Evolutionary conservation across 176 grass and related monocot species (phyloP), one percentile per base, ranked within the genome.

Genomic region (Hordeum marinum): DNA sequence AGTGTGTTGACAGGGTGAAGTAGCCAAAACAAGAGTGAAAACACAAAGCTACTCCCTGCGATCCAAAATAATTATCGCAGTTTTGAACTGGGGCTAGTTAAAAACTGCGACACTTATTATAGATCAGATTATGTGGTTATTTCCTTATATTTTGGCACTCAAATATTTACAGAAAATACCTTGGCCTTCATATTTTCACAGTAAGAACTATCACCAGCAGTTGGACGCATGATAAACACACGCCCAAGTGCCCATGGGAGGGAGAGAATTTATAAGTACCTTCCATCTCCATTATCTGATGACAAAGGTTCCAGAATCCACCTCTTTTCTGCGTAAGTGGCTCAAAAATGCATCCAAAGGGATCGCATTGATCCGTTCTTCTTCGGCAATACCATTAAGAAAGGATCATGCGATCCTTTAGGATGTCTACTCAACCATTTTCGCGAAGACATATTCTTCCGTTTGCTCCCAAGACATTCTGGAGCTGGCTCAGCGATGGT

Each of bases 381-480:
- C 59, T 26, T 75, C 10, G 7, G 45, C 3, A 1, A 5, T 27
- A n/a, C 26, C 12, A 36, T 25, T 23, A 36, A 74, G 37, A 58
- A 80, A 58, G 78, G 74, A 90, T 90, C 88, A 75, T 86, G 84
- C 57, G 35, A 86, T 90, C 66, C 65, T 90, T 90, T 83, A 72
- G 88, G 84, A 90, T 79, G 36, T 35, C 45, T 90, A 80, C 84
- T 62, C 50, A 59, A 46, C 42, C 61, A 77, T 79, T 85, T 14
- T 63, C 2, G 17, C 21, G 11, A 15, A 48, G 26, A 67, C 27
- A 20, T 41, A 6, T 64, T 75, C 69, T 27, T 41, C 11, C 1
- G 11, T 21, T 62, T 62, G 21, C 29, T 63, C 32, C 69, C 17
- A 71, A 15, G 31, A 85, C 17, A 85, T 77, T 85, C 62, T 41